Conservation (phyloP, 192 early-diverging fungal species). For the Martensiomyces pterosporus region DNA sequence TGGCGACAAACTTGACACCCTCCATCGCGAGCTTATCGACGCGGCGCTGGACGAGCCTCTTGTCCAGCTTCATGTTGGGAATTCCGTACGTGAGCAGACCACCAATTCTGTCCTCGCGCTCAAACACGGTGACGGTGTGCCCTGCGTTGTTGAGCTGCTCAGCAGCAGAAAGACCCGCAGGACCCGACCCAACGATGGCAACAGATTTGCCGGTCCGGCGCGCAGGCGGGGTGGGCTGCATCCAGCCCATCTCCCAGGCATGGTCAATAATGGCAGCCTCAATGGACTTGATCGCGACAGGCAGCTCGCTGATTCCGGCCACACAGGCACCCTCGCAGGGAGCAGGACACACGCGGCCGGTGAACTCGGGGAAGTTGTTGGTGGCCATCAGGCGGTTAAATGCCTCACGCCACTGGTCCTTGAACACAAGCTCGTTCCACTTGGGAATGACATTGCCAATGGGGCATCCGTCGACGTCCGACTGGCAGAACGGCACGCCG, state of each 20-base stretch:
- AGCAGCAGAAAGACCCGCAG: slow-evolving; percentile 91
- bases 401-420: slow-evolving; percentile 94
- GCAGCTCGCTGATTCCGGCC: slow-evolving; percentile 89
- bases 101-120: slow-evolving; percentile 94
- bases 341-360: slow-evolving; percentile 97
- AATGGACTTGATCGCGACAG: slow-evolving; percentile 96
- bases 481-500: slow-evolving; percentile 98
- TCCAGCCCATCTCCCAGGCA: slow-evolving; percentile 97
- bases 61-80: slow-evolving; percentile 99
- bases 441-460: slow-evolving; percentile 99
- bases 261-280: slow-evolving; percentile 98
- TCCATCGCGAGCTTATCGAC: slow-evolving; percentile 92
- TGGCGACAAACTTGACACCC: slow-evolving; percentile 85
- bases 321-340: slow-evolving; percentile 97
- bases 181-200: slow-evolving; percentile 93
- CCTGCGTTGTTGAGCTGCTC: slow-evolving; percentile 98
- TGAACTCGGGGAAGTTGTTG: slow-evolving; percentile 99
- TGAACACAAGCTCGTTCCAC: slow-evolving; percentile 98
- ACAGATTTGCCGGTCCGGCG: slow-evolving; percentile 77
- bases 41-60: slow-evolving; percentile 88
- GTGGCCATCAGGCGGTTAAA: slow-evolving; percentile 90
- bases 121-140: slow-evolving; percentile 92
- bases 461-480: slow-evolving; percentile 89
- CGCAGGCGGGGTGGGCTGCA: slow-evolving; percentile 77
- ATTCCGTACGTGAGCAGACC: slow-evolving; percentile 98